Conservation (phyloP, 2,329 filamentous ascomycete species). For the Alternaria angustiovoidea region DNA sequence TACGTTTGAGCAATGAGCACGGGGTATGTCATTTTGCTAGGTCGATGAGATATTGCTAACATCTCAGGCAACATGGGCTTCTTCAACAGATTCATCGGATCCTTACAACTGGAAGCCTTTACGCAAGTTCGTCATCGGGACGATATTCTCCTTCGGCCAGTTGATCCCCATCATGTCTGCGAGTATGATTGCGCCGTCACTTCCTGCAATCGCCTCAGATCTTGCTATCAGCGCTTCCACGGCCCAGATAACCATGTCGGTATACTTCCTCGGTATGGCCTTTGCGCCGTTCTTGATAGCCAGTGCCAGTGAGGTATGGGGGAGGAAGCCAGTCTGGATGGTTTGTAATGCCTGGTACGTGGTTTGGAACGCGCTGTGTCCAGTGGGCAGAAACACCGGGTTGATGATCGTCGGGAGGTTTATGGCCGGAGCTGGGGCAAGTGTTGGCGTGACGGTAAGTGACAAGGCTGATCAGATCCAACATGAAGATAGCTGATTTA, state of each 20-base stretch:
- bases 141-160: conserved; percentile 20
- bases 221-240: conserved; percentile 18
- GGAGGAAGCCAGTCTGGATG: conserved; percentile 14
- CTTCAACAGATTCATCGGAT: conserved; percentile 35
- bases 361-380: conserved; percentile 22
- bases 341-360: conserved; percentile 20
- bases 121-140: conserved; percentile 26
- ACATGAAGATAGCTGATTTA: neutral
- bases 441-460: conserved; percentile 20
- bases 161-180: conserved; percentile 27
- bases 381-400: conserved; percentile 3
- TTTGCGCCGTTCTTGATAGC: conserved; percentile 21
- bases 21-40: too few relatives aligned
- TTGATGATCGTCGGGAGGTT: conserved; percentile 22
- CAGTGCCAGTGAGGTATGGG: conserved; percentile 19
- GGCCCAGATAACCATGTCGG: conserved; percentile 17
- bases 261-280: conserved; percentile 24
- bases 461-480: neutral
- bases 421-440: conserved; percentile 24
- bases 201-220: conserved; percentile 18
- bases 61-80: neutral
- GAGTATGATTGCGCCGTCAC: conserved; percentile 22
- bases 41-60: too few relatives aligned
- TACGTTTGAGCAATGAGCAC: neutral
- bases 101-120: conserved; percentile 42